These are phyloP conservation scores for Glycyrrhiza uralensis DNA, from an alignment of 306 rosid genomes.

Conservation along the genomic window DNA sequence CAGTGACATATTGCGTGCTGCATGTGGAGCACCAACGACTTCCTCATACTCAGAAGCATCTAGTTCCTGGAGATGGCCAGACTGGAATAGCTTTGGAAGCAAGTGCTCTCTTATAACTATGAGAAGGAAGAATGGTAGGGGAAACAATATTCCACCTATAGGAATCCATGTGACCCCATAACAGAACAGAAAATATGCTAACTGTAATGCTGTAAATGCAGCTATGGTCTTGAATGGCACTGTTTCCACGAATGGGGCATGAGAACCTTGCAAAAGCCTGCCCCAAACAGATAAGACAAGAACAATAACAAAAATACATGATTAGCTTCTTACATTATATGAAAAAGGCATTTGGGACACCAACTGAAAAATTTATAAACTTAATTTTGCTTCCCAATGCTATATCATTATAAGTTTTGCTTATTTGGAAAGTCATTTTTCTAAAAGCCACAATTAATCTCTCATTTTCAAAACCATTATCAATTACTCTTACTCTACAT, in stretches of 20 bases:
- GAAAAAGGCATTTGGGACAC: background rate
- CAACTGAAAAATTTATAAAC: background rate
- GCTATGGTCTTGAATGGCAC: conserved; percentile 82
- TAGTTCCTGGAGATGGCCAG: conserved; percentile 63
- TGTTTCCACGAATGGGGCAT: conserved; percentile 82
- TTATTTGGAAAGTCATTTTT: background rate
- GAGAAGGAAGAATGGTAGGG: conserved; percentile 85
- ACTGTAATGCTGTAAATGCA: conserved; percentile 63
- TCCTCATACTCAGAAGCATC: conserved; percentile 95
- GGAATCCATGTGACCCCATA: conserved; percentile 88
- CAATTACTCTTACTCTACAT: too few species aligned
- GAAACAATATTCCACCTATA: conserved; percentile 82
- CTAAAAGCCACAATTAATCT: background rate
- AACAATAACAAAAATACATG: background rate
- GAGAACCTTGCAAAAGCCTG: conserved; percentile 78
- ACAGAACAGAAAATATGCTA: conserved; percentile 62
- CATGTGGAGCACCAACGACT: conserved; percentile 46
- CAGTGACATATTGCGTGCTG: background rate
- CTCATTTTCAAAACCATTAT: background rate
- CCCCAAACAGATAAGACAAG: conserved; percentile 3
- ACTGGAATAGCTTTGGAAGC: conserved; percentile 67
- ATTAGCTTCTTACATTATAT: background rate
- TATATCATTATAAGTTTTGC: background rate
- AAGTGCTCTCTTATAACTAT: conserved; percentile 60
- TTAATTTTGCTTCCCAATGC: background rate